Conservation (phyloP, 345 rosid species). For the Eutrema yunnanense region DNA sequence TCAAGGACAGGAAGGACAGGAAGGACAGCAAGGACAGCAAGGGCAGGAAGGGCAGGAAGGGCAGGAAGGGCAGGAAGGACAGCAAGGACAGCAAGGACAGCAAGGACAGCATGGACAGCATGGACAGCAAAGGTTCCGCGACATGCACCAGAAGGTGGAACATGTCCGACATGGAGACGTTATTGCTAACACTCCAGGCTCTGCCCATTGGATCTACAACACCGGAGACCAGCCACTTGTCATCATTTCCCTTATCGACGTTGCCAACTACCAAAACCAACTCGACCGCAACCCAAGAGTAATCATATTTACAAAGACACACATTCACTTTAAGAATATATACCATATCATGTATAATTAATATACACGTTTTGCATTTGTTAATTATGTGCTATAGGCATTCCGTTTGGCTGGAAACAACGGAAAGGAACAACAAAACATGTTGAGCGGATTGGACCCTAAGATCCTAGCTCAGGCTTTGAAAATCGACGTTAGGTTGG, state of each 20-base stretch:
- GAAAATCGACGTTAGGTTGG: constrained; percentile 40
- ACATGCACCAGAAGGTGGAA: constrained; percentile 45
- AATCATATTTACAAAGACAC: background rate
- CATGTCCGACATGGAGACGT: constrained; percentile 38
- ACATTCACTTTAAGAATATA: background rate
- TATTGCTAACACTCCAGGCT: constrained; percentile 40
- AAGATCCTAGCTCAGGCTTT: constrained; percentile 49
- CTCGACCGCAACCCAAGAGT: constrained; percentile 68
- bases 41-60: background rate
- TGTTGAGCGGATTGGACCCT: constrained; percentile 48
- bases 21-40: background rate
- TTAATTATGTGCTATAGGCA: constrained; percentile 27
- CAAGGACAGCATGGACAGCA: background rate
- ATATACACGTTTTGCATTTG: background rate
- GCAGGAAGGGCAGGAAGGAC: background rate
- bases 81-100: constrained; percentile 6
- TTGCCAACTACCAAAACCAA: constrained; percentile 47
- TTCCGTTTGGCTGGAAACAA: constrained; percentile 67
- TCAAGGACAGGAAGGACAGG: background rate
- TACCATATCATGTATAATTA: background rate
- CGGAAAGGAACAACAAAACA: constrained; percentile 29
- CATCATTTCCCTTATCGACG: constrained; percentile 33
- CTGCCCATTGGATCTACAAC: constrained; percentile 46
- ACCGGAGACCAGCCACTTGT: constrained; percentile 38
- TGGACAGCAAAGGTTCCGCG: constrained; percentile 24